Percentiles rank a stretch among this genome's conserved stretches.
Conservation (phyloP, 768 basidiomycete species). For the Phanerodontia chrysosporium region DNA sequence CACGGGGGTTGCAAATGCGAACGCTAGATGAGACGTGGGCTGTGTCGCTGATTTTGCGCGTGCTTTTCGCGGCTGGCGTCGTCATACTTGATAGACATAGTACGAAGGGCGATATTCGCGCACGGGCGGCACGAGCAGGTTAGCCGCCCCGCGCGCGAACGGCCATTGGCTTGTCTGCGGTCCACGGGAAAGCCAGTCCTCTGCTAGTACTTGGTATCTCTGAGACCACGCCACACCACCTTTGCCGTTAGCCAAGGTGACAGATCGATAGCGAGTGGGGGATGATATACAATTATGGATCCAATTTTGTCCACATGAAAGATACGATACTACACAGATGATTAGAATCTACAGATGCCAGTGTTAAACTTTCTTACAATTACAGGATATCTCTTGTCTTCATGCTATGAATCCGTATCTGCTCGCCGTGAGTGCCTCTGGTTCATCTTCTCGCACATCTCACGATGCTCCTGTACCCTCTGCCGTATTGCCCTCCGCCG, state of each 20-base stretch:
- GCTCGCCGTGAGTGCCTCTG: not conserved
- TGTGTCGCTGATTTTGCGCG: not conserved
- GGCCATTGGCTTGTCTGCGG: slow-evolving; percentile 1
- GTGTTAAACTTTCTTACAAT: too few relatives aligned
- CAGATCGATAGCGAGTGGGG: not conserved
- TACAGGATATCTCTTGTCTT: not conserved
- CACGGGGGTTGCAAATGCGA: not conserved
- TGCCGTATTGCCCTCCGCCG: slow-evolving; percentile 47
- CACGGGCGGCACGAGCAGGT: not conserved
- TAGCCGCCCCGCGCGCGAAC: not conserved
- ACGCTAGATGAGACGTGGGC: not conserved
- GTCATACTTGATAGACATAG: not conserved
- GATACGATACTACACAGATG: not conserved
- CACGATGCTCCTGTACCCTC: slow-evolving; percentile 38
- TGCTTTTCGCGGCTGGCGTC: slow-evolving; percentile 2
- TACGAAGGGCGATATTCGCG: slow-evolving; percentile 6
- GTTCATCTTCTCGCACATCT: slow-evolving; percentile 3
- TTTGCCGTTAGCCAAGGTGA: not conserved
- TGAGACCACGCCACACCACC: not conserved
- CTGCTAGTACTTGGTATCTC: too few relatives aligned
- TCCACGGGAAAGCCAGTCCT: too few relatives aligned
- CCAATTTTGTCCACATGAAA: not conserved
- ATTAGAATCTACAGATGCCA: too few relatives aligned
- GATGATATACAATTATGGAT: not conserved
- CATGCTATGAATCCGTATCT: not conserved